Evolutionary conservation across 2,329 filamentous ascomycete genomes (phyloP), one percentile per base, ranked within the genome.

Genomic region (Colletotrichum sp.): DNA sequence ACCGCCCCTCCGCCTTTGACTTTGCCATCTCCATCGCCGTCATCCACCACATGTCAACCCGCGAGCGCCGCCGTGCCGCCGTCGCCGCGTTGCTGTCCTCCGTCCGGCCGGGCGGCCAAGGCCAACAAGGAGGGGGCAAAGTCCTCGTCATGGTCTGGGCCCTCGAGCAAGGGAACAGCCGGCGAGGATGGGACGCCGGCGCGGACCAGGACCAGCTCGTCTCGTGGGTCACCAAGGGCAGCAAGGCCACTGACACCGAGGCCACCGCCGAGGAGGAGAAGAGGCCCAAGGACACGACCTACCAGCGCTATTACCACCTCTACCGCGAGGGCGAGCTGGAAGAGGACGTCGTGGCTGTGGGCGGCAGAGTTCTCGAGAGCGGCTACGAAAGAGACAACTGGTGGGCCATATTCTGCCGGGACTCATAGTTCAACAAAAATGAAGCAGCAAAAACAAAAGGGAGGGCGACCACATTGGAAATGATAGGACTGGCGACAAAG

Each of bases 371-470:
- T 16, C 80, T 97, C 28, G 93, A 95, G 78, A 92, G 92, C 75
- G 97, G 97, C 39, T 99, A 99, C 85, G 97, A 99, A 83, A 96
- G 93, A 87, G 97, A 99, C 83, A 99, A 99, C 86, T 99, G 97
- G 97, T 99, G 96, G 96, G 95, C 93, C 70, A 93, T 98, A 82
- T 86, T 84, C 78, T 83, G 80, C 26, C 69, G 68, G 80, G 80
- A 67, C 36, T 52, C 72, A 10, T 74, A 60, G 60, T 30, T 13
- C 9, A 24, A 59, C 4, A 59, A 26, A 30, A 26, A 26, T 24
- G 55, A 59, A 28, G 30, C 30, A 65, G 59, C 7, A 15, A 24
- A 24, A 39, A 5, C 7, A 24, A 52, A 36, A 21, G 13, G 21
- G 9, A 18, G n/a, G 43, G 43, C 21, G 30, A 7, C 15, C 15